A percentile compares a stretch with the other conserved stretches of the same genome.
Evolutionary conservation across 768 basidiomycete species (phyloP).

Genomic region (Tricholoma matsutake): DNA sequence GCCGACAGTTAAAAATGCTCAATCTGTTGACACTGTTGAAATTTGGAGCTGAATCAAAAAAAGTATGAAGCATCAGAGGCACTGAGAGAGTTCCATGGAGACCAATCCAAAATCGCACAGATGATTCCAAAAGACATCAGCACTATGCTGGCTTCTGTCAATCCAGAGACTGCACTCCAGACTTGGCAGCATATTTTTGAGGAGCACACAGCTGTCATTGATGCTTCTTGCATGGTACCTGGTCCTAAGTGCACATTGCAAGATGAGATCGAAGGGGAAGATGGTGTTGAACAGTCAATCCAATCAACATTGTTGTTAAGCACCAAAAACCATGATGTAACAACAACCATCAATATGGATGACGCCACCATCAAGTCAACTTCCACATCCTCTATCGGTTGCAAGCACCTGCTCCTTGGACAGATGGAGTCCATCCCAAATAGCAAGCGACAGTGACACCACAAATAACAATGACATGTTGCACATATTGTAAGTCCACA

Average conservation of each 20-base stretch:
- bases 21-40: neutral
- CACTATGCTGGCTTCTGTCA: neutral
- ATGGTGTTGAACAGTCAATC: neutral
- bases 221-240: neutral
- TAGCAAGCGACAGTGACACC: neutral
- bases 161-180: neutral
- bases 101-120: neutral
- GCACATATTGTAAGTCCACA: neutral
- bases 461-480: neutral
- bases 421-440: neutral
- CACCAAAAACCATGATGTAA: neutral
- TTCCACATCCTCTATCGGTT: neutral
- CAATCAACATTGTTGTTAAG: neutral
- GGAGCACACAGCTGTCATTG: neutral
- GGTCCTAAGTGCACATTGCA: neutral
- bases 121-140: neutral
- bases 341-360: neutral
- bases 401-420: neutral
- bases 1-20: neutral
- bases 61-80: neutral
- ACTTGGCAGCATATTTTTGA: neutral
- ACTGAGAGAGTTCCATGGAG: neutral
- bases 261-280: neutral
- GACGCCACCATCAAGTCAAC: neutral
- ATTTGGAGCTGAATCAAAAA: neutral